Conservation (phyloP, 441 rosid genomes). For the Gossypium trilobum region DNA sequence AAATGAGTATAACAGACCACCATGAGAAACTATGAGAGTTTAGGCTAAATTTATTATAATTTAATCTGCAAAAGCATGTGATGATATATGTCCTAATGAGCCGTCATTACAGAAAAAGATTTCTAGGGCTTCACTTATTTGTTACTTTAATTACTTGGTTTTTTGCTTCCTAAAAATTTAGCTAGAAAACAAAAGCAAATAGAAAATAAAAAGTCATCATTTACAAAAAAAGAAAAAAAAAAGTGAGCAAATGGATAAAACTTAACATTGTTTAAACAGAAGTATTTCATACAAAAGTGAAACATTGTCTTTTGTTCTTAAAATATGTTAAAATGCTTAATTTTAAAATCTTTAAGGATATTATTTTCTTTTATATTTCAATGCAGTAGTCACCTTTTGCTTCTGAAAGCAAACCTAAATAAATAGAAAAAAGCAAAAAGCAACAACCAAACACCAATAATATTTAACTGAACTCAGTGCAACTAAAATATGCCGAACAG, state of each 20-base stretch:
- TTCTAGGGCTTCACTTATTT: neutral
- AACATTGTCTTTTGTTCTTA: neutral
- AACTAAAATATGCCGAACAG: neutral
- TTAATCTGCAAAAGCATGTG: neutral
- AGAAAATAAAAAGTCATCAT: neutral
- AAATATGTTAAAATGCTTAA: neutral
- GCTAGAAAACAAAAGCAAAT: neutral
- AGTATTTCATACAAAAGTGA: neutral
- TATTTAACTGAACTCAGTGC: neutral
- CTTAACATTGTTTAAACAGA: neutral
- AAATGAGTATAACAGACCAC: neutral
- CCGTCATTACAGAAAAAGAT: neutral
- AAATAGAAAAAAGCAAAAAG: neutral
- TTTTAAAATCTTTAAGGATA: neutral
- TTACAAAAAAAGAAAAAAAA: neutral
- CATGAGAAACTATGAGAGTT: neutral
- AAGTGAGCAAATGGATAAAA: neutral
- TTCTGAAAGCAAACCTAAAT: neutral
- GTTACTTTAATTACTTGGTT: neutral
- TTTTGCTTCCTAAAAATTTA: constrained; percentile 9
- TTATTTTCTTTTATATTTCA: neutral
- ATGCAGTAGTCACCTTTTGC: neutral
- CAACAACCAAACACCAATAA: neutral
- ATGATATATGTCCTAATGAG: neutral
- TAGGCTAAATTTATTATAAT: neutral